A percentile compares a stretch with the other conserved stretches of the same genome.
Evolutionary conservation across 192 early-diverging fungal genomes (phyloP).

Genomic region (Chytriomyces sp.): DNA sequence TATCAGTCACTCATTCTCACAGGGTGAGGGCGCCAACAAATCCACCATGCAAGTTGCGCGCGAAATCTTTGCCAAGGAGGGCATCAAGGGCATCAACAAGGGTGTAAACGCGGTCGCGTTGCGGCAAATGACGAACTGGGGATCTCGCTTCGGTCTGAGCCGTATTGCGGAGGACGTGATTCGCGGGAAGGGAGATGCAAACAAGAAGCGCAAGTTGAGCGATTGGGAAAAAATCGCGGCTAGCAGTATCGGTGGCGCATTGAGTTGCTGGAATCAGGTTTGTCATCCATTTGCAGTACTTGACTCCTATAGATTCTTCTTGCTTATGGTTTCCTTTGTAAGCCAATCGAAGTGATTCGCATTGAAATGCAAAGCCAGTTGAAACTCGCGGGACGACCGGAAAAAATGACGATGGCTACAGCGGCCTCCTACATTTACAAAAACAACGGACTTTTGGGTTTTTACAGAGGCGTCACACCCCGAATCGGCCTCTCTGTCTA

Average conservation of each 20-base stretch:
- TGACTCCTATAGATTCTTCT: too few relatives aligned
- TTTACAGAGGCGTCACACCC: constrained; percentile 71
- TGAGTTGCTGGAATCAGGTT: constrained; percentile 98
- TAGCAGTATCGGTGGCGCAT: constrained; percentile 83
- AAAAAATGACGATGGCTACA: constrained; percentile 84
- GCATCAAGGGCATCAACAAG: constrained; percentile 94
- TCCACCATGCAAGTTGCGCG: too few relatives aligned
- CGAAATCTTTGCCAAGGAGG: too few relatives aligned
- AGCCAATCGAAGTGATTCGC: constrained; percentile 98
- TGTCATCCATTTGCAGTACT: too few relatives aligned
- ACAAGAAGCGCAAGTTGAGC: constrained; percentile 34
- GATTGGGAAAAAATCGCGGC: constrained; percentile 67
- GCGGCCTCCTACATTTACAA: constrained; percentile 87
- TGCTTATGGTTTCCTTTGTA: too few relatives aligned
- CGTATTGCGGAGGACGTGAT: constrained; percentile 66
- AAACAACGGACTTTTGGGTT: constrained; percentile 86
- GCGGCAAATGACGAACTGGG: constrained; percentile 98
- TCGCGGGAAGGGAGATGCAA: constrained; percentile 45
- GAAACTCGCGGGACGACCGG: constrained; percentile 82
- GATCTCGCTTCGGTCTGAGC: constrained; percentile 76
- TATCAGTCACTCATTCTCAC: constrained; percentile 91
- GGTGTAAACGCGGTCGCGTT: constrained; percentile 98
- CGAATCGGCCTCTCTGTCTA: constrained; percentile 57
- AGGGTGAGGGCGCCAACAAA: constrained; percentile 45
- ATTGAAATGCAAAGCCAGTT: constrained; percentile 98